These are phyloP conservation scores for Thyridium curvatum DNA, from an alignment of 2,329 filamentous ascomycete species.

Conservation along the genomic window DNA sequence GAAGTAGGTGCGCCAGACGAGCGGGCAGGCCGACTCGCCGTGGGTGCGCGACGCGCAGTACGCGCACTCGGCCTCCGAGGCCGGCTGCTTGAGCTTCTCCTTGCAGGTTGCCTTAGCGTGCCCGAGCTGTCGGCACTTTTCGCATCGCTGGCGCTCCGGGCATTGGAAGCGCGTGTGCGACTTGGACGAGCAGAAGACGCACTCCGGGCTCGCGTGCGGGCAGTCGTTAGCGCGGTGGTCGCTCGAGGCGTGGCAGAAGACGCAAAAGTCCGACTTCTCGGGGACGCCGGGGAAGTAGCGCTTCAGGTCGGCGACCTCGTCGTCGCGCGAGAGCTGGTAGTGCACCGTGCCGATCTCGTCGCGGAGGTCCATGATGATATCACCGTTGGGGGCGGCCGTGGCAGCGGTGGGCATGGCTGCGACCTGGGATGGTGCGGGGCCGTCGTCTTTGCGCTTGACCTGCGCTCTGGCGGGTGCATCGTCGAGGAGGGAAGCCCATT, in stretches of 20 bases:
- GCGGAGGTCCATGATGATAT: not conserved
- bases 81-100: conserved; percentile 45
- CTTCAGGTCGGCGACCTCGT: conserved; percentile 31
- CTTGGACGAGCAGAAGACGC: conserved; percentile 38
- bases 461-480: no score
- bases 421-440: no score
- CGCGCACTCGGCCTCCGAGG: conserved; percentile 49
- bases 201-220: conserved; percentile 28
- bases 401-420: no score
- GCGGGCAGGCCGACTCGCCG: conserved; percentile 51
- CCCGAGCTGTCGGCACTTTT: conserved; percentile 57
- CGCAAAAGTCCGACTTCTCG: conserved; percentile 37
- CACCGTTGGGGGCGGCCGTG: no score
- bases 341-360: conserved; percentile 6
- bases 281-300: conserved; percentile 46
- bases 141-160: conserved; percentile 42
- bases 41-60: conserved; percentile 53
- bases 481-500: conserved; percentile 1
- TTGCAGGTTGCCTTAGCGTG: conserved; percentile 46
- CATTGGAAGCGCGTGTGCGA: conserved; percentile 46
- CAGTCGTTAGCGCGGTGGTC: conserved; percentile 41
- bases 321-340: conserved; percentile 11
- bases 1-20: conserved; percentile 53
- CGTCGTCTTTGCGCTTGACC: no score
- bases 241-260: conserved; percentile 38